Evolutionary conservation across 2,329 filamentous ascomycete genomes (phyloP).

Genomic region (Neurospora sp.): DNA sequence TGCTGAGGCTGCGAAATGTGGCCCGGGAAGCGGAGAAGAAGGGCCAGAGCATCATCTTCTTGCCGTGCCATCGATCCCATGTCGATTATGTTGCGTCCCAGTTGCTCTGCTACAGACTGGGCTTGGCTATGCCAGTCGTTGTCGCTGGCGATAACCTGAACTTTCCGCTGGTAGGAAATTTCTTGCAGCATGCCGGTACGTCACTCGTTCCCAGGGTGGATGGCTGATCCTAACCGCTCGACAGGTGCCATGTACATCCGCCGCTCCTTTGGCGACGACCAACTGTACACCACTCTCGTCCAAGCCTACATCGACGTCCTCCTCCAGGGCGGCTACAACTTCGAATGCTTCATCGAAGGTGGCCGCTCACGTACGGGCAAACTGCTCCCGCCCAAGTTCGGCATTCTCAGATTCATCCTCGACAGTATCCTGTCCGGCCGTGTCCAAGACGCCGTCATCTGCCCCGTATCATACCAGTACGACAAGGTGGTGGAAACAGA

Average conservation of each 20-base stretch:
- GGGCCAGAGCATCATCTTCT: constrained; percentile 91
- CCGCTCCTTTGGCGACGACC: constrained; percentile 83
- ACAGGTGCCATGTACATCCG: constrained; percentile 85
- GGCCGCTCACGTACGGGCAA: constrained; percentile 90
- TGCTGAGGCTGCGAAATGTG: constrained; percentile 69
- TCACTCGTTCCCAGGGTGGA: background rate
- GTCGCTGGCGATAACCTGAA: constrained; percentile 96
- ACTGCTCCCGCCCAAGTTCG: constrained; percentile 87
- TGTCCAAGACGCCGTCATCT: constrained; percentile 85
- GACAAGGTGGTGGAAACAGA: constrained; percentile 98
- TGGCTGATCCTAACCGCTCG: background rate
- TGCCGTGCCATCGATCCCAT: constrained; percentile 90
- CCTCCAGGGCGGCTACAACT: constrained; percentile 81
- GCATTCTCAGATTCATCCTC: constrained; percentile 83
- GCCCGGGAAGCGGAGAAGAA: constrained; percentile 75
- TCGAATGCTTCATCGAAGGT: constrained; percentile 97
- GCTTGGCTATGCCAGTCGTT: constrained; percentile 79
- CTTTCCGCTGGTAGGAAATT: constrained; percentile 79
- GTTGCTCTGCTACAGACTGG: constrained; percentile 88
- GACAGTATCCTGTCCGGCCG: constrained; percentile 83
- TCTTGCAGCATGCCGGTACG: constrained; percentile 75
- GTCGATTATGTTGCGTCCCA: constrained; percentile 95
- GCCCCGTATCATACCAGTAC: constrained; percentile 93
- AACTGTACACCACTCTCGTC: constrained; percentile 83
- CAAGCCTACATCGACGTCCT: constrained; percentile 93